Evolutionary conservation across 306 rosid species (phyloP), one percentile per base, ranked within the genome.

Genomic region (Malus sylvestris): DNA sequence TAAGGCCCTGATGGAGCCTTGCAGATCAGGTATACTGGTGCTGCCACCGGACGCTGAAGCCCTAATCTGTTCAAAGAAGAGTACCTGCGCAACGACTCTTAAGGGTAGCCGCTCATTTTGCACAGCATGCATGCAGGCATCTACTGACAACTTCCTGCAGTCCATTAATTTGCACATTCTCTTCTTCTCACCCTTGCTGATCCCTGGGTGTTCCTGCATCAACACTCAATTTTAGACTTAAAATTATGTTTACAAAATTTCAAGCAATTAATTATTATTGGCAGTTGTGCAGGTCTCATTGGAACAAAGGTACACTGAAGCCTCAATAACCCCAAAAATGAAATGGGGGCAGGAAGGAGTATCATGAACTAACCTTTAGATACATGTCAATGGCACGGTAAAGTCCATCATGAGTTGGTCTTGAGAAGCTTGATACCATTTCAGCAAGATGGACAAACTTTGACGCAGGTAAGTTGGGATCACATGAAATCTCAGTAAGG

Each of bases 51-150:
- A 73, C 13, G 93, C 25, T 40, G 98, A 59, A 40, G 88, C 87
- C 82, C 97, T 85, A 76, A 91, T 70, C 83, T 92, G 97, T 78
- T 95, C 98, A 57, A 95, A 95, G 87, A 90, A 95, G 69, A 95
- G 98, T 63, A 95, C 92, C 85, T 92, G 98, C 75, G 92, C 98
- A 1, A 90, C 91, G 0, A 89, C 91, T 5, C 97, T 90, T 70
- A 95, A 68, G 1, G 98, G 98, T 57, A 95, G 96, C 76, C 97
- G 85, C 87, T 95, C 97, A 33, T 92, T 95, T 87, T 95, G 98
- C 68, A 92, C 88, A 0, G 97, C 98, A 23, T 92, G 98, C 91
- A 91, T 87, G 88, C 98, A 90, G 19, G 97, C 98, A 32, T 90
- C 97, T 58, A 86, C 85, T 8, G 98, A 92, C 70, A 95, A 76